Conservation (phyloP, 371 early-diverging fungal species). For the Rhizopus sp. region DNA sequence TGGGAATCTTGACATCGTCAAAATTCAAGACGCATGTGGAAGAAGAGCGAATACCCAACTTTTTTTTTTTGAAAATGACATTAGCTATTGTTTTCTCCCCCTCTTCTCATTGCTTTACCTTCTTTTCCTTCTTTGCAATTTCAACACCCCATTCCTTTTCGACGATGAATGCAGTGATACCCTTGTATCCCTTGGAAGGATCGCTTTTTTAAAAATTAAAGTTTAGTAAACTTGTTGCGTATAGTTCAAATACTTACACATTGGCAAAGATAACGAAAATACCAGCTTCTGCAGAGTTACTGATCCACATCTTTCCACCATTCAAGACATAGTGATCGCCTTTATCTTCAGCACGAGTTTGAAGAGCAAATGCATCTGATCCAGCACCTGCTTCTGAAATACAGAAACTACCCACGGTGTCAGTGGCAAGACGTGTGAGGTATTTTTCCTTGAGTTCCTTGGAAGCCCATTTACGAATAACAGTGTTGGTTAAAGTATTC, state of each 20-base stretch:
- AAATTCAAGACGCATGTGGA: conserved; percentile 94
- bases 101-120: conserved; percentile 48
- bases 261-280: conserved; percentile 98
- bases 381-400: conserved; percentile 94
- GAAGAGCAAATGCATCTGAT: conserved; percentile 95
- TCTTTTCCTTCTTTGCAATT: conserved; percentile 96
- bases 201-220: conserved; percentile 45
- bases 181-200: conserved; percentile 94
- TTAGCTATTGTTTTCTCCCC: neutral
- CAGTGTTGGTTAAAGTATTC: conserved; percentile 96
- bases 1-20: conserved; percentile 92
- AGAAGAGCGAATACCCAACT: conserved; percentile 96
- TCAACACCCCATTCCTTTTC: conserved; percentile 94
- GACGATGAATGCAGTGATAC: conserved; percentile 97
- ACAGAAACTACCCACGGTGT: conserved; percentile 92
- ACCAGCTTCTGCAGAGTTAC: conserved; percentile 89
- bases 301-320: conserved; percentile 94
- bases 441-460: conserved; percentile 80
- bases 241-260: conserved; percentile 47
- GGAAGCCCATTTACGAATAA: conserved; percentile 85
- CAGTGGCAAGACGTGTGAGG: conserved; percentile 81
- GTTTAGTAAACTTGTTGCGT: neutral
- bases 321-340: conserved; percentile 92
- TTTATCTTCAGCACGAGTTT: conserved; percentile 88
- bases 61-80: conserved; percentile 31